Percentiles rank a stretch among this genome's conserved stretches.
phyloP scores from a whole-genome alignment of 345 rosid species.

The Ricinus communis region DNA sequence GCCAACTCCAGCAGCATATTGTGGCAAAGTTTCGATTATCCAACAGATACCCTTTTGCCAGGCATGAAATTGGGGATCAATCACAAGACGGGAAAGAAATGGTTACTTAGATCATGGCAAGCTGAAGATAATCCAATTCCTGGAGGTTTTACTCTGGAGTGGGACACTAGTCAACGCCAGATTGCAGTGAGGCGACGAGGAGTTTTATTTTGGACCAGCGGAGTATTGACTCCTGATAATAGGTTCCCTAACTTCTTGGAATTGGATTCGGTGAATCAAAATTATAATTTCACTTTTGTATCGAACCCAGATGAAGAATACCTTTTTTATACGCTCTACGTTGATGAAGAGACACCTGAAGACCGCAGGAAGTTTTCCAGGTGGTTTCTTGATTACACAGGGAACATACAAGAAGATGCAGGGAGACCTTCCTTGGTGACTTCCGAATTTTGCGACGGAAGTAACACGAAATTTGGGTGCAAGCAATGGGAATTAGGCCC shows the following conservation, averaged over 20 bases:
- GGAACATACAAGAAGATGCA: neutral
- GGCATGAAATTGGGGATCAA: conserved; percentile 18
- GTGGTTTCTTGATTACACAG: neutral
- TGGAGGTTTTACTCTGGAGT: conserved; percentile 17
- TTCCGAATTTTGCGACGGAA: conserved; percentile 8
- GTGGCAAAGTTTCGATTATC: conserved; percentile 23
- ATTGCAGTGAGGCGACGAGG: neutral
- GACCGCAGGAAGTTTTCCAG: neutral
- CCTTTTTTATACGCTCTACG: neutral
- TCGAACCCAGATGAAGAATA: neutral
- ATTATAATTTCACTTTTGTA: neutral
- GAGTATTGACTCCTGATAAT: neutral
- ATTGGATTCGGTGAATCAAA: neutral
- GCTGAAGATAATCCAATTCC: neutral
- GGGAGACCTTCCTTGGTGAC: neutral
- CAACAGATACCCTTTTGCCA: conserved; percentile 10
- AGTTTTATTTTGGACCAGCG: conserved; percentile 6
- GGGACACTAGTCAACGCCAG: neutral
- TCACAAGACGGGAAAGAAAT: neutral
- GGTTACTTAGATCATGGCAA: conserved; percentile 2
- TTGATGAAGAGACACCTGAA: neutral
- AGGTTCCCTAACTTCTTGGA: neutral
- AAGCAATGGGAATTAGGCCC: conserved; percentile 10
- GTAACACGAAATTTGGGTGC: neutral
- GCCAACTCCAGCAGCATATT: neutral